Base-by-base conservation (phyloP, 2,329 filamentous ascomycete species). In the Didymella arachidicola region DNA sequence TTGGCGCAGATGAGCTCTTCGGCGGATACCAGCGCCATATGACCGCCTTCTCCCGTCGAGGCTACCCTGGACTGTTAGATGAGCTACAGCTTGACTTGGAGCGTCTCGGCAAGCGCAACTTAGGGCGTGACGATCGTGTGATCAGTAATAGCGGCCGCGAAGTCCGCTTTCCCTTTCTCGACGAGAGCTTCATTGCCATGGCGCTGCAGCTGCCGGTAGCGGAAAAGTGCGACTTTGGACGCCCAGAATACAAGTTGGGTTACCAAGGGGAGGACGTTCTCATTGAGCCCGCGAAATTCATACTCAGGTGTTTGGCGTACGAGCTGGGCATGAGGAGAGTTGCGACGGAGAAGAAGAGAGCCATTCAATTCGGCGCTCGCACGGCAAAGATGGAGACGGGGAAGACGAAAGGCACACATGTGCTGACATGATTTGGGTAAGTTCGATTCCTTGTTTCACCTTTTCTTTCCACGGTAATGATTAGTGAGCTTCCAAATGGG, bases 1-100 rank as follows among this genome's bases (percentile, higher is more conserved):
- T 99, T 1, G 95, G 96, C 1, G 96, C 96, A 1, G 95, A 99
- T 72, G 95, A 99, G 78, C 85, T 99, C 1, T 98, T 99, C 73
- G 95, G 91, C 16, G 95, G 95, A 7, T 99, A 99, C 74, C 88
- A 87, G 10, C 87, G 96, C 7, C 95, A 99, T 70, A 85, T 87
- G 2, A 86, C 87, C 3, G 92, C 93, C 0, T 97, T 90, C 72
- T 80, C 83, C 7, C 85, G 89, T 7, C 79, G 80, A 18, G 90
- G 92, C 0, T 92, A 92, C 66, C 60, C 78, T 0, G 91, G 89
- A 0, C 84, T 99, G 1, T 79, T 93, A 4, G 86, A 91, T 1
- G 94, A 99, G 77, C 84, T 99, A 5, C 86, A 90, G 59, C 83
- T 98, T 3, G 95, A 99, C 61, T 89, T 98, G 36, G 82, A 86